phyloP scores from a whole-genome alignment of 2,329 filamentous ascomycete species.

The Colletotrichum kahawae region DNA sequence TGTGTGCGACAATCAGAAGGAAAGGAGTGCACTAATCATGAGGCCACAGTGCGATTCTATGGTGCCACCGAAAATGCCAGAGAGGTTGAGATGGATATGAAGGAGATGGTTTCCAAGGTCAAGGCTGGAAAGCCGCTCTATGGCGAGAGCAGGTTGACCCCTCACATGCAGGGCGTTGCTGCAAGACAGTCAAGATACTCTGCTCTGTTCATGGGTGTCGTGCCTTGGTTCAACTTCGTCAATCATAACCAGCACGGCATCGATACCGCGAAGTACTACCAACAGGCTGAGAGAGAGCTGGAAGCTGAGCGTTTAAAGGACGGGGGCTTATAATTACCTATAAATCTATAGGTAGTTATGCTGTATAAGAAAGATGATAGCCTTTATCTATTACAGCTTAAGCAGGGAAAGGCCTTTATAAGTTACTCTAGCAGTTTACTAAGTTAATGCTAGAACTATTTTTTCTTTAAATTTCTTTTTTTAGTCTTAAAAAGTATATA shows the following conservation, averaged over 20 bases:
- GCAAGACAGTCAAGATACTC: conserved; percentile 92
- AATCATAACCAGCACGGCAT: conserved; percentile 96
- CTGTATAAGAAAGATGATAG: neutral
- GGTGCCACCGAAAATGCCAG: conserved; percentile 91
- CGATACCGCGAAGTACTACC: conserved; percentile 98
- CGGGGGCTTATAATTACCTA: neutral
- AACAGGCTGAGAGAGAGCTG: conserved; percentile 90
- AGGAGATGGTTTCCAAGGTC: conserved; percentile 96
- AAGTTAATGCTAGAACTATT: too few species aligned
- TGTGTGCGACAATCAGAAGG: neutral
- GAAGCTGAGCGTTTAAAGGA: conserved; percentile 68
- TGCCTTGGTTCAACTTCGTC: conserved; percentile 98
- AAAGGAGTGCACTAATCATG: neutral
- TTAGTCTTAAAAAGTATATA: too few species aligned
- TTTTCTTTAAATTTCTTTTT: too few species aligned
- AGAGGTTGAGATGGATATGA: conserved; percentile 95
- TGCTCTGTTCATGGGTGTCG: conserved; percentile 78
- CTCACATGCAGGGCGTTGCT: conserved; percentile 93
- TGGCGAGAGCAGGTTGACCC: conserved; percentile 76
- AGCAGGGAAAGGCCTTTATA: neutral
- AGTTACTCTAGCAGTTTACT: too few species aligned
- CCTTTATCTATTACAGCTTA: neutral
- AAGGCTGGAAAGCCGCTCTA: conserved; percentile 92
- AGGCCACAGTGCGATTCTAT: conserved; percentile 82
- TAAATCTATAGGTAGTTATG: neutral